These are phyloP conservation scores for Handroanthus guayacan DNA, from an alignment of 257 asterid species.

Conservation along the genomic window DNA sequence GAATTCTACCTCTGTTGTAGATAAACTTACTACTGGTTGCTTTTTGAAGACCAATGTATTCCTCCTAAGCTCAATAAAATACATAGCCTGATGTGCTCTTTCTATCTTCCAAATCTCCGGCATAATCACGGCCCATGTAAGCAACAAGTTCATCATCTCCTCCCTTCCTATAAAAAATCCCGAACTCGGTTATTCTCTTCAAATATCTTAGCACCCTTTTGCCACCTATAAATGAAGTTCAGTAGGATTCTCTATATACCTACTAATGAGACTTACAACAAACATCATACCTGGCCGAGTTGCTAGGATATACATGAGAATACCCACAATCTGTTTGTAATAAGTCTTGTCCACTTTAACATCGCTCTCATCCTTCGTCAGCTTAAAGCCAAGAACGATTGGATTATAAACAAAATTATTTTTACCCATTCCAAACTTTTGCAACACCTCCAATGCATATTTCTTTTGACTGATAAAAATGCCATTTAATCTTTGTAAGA, in stretches of 20 bases:
- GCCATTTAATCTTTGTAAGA: background rate
- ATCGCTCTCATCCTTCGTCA: too few species aligned
- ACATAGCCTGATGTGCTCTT: background rate
- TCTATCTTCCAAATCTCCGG: too few species aligned
- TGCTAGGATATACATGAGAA: too few species aligned
- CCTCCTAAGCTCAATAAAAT: background rate
- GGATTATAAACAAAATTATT: too few species aligned
- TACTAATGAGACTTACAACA: too few species aligned
- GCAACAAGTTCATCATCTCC: background rate
- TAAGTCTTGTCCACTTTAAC: too few species aligned
- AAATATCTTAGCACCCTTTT: background rate
- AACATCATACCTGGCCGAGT: too few species aligned
- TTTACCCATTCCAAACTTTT: too few species aligned
- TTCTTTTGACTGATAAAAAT: background rate
- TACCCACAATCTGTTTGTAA: too few species aligned
- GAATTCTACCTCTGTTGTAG: background rate
- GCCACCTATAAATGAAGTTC: background rate
- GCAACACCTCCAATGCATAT: background rate
- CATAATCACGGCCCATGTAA: background rate
- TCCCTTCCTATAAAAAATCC: background rate
- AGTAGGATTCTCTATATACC: background rate
- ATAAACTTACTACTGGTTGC: background rate
- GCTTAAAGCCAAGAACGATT: too few species aligned
- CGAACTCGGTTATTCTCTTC: background rate
- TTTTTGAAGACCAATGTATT: background rate